Base-by-base conservation (phyloP, 2,329 filamentous ascomycete species). In the Chaetothyriales sp. region DNA sequence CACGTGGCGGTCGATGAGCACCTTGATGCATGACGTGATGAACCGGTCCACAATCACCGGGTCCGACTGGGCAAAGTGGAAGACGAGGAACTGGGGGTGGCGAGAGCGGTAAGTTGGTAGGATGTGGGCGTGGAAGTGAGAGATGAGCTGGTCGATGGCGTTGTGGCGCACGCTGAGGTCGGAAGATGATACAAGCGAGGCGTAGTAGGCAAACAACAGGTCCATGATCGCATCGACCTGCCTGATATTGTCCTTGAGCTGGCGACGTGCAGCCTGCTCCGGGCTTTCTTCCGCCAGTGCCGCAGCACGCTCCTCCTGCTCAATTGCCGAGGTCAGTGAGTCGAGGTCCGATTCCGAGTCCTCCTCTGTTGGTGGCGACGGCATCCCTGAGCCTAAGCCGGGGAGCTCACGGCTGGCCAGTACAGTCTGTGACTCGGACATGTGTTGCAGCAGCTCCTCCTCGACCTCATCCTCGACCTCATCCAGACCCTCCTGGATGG, bases 171-270 rank as follows among this genome's bases (percentile, higher is more conserved):
- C 74, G 46, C 82, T 76, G 10, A 80, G 79, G 18, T 47, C 49
- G 8, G 48, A 48, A 4, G 58, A 55, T 10, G 50, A 53, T 15
- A 53, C 57, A 19, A 60, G 53, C 2, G 81, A 79, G 10, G 80
- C 77, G 67, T 95, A 95, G 57, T 90, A 80, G 44, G 78, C 75
- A 65, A 98, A 98, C 1, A 98, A 76, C 0, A 86, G 78, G 62
- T 95, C 87, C 60, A 98, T 79, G 58, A 94, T 85, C 19, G 80
- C 78, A 66, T 98, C 92, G 70, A 98, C 83, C 69, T 95, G 96
- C 63, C 84, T 80, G 45, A 96, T 83, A 60, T 86, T 89, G 53
- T 83, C 80, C 63, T 83, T 87, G 49, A 95, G 77, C 59, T 84
- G 81, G 52, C 90, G 77, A 52, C 78, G 75, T 50, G 72, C 65